Conservation (phyloP, 352 stramenopile species). For the Phytophthora brassicae region DNA sequence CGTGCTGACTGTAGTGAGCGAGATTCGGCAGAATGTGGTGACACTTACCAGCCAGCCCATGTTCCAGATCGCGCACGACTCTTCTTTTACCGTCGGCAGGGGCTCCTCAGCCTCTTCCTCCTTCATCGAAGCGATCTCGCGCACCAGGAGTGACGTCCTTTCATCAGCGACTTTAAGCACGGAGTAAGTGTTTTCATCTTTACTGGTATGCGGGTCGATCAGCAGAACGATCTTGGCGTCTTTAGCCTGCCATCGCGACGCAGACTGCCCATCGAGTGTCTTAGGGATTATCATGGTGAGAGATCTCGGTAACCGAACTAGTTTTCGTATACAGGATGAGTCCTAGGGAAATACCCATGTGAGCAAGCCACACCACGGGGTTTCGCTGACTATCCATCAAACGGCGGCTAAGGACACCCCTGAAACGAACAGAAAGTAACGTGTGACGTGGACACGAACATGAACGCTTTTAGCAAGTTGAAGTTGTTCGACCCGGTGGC, state of each 20-base stretch:
- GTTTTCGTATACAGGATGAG: conserved; percentile 3
- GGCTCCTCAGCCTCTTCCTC: conserved; percentile 21
- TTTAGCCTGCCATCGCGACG: conserved; percentile 6
- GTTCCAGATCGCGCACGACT: conserved; percentile 71
- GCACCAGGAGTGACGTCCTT: conserved; percentile 19
- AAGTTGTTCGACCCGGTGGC: conserved; percentile 12
- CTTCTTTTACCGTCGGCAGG: conserved; percentile 44
- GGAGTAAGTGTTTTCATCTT: not conserved
- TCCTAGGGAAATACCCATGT: conserved; percentile 17
- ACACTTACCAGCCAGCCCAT: conserved; percentile 87
- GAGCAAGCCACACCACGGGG: not conserved
- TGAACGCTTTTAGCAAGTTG: conserved; percentile 3
- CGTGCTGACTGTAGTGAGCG: conserved; percentile 73
- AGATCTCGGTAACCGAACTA: not conserved
- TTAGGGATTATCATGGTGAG: conserved; percentile 21
- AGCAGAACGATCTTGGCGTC: conserved; percentile 20
- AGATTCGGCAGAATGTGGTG: conserved; percentile 79
- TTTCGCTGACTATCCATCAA: conserved; percentile 28
- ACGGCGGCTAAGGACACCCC: not conserved
- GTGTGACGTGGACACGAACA: conserved; percentile 14
- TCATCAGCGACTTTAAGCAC: conserved; percentile 14
- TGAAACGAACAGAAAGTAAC: conserved; percentile 24
- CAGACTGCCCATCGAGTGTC: conserved; percentile 13
- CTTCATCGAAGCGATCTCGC: conserved; percentile 17
- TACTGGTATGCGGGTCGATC: conserved; percentile 13